Base-by-base conservation (phyloP, 176 grass and related monocot genomes). In the Melocanna baccifera region DNA sequence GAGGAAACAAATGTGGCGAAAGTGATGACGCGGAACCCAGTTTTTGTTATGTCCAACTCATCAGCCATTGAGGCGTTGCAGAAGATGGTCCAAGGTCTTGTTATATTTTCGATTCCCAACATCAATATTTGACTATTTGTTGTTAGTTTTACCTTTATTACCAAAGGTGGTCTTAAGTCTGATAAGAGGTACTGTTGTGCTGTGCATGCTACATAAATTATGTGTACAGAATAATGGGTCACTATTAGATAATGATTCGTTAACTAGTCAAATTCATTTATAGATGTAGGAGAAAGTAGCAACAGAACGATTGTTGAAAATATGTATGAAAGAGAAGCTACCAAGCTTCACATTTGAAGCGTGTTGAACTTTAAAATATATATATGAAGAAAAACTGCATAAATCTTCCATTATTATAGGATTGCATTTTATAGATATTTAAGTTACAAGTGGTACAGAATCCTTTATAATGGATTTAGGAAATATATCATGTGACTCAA, bases 51-150 rank as follows among this genome's bases (percentile, higher is more conserved):
- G 92, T 80, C 88, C 36, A 76, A 93, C 52, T 75, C 85, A 12
- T 67, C 86, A 1, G 90, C 91, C 73, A 95, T 84, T 14, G 91
- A 98, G 25, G 92, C 95, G 16, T 63, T 95, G 62, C 92, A 95
- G 71, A 91, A 91, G 90, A 98, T 98, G 95, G 85, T 98, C 59
- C 89, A 98, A 98, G 95, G 92, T 98, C 51, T 46, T 68, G 13
- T 23, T 67, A 22, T 39, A 29, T 53, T 37, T 67, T 71, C 5
- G 0, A 30, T 13, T 41, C 41, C n/a, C 28, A 40, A 22, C 15
- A 75, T 40, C 1, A 40, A 29, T 9, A 61, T 2, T 23, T 12
- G 22, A 11, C 22, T 23, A 20, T 15, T 45, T 12, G 2, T 37
- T 72, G 43, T 42, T 42, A 43, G n/a, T 67, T 75, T 81, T 2